Evolutionary conservation across 768 basidiomycete species (phyloP).

Genomic region (Suillus americanus): DNA sequence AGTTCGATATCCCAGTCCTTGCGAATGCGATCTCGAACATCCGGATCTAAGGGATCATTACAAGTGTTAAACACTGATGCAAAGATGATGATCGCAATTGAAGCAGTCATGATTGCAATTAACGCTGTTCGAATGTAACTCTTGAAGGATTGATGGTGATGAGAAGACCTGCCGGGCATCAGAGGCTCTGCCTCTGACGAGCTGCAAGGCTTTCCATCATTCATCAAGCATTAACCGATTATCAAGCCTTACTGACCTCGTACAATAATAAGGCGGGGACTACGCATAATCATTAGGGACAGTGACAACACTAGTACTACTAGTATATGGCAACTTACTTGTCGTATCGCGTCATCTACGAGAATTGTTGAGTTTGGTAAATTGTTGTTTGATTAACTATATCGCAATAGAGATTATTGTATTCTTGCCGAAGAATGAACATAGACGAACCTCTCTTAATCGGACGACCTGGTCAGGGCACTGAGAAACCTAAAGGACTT

Average conservation of each 20-base stretch:
- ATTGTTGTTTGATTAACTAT: neutral
- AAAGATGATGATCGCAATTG: neutral
- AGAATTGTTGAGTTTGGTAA: neutral
- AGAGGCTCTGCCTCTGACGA: neutral
- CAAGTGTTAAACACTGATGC: constrained; percentile 11
- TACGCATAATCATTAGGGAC: neutral
- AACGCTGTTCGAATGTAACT: neutral
- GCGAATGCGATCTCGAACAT: constrained; percentile 22
- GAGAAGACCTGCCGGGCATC: neutral
- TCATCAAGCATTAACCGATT: neutral
- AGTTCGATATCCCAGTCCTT: constrained; percentile 21
- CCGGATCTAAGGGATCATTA: constrained; percentile 20
- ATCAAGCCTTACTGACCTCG: neutral
- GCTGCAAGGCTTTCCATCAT: neutral
- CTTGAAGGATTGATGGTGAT: neutral
- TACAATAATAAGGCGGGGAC: neutral
- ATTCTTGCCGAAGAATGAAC: too few species aligned
- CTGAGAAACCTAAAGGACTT: too few species aligned
- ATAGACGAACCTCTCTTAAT: too few species aligned
- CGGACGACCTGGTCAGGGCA: too few species aligned
- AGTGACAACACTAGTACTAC: too few species aligned
- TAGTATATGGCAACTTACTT: neutral
- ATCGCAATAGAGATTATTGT: too few species aligned
- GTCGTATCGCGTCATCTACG: neutral
- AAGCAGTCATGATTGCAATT: neutral